phyloP scores from a whole-genome alignment of 2,329 filamentous ascomycete genomes.

The Alternaria novae-zelandiae region DNA sequence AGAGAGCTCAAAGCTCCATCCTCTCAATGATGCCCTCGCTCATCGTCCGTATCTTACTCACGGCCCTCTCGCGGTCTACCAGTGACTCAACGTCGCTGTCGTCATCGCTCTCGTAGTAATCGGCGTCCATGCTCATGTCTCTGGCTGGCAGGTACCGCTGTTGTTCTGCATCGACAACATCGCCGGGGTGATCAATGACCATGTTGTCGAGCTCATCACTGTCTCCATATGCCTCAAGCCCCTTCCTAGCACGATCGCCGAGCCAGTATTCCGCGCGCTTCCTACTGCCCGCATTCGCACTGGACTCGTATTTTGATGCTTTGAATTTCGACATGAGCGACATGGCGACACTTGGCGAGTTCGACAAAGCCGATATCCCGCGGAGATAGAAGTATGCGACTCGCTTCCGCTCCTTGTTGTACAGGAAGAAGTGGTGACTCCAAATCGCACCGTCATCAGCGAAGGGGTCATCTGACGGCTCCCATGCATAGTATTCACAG shows the following conservation, averaged over 20 bases:
- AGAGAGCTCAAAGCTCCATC: conserved; percentile 56
- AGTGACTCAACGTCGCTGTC: conserved; percentile 45
- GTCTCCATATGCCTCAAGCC: conserved; percentile 52
- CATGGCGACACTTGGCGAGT: conserved; percentile 58
- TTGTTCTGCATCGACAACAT: conserved; percentile 47
- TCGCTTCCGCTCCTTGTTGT: conserved; percentile 89
- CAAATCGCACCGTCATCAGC: conserved; percentile 93
- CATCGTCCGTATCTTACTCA: conserved; percentile 57
- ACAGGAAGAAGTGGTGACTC: conserved; percentile 97
- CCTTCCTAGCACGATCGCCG: conserved; percentile 65
- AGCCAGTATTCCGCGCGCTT: conserved; percentile 92
- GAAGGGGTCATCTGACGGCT: conserved; percentile 87
- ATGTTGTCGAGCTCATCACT: conserved; percentile 54
- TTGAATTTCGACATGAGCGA: conserved; percentile 47
- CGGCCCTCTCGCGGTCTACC: conserved; percentile 37
- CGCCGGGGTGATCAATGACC: conserved; percentile 47
- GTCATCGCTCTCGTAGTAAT: conserved; percentile 40
- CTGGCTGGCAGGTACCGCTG: conserved; percentile 45
- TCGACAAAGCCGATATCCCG: conserved; percentile 79
- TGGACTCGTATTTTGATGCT: conserved; percentile 55
- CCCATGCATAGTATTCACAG: conserved; percentile 88
- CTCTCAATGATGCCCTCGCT: conserved; percentile 61
- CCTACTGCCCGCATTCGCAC: conserved; percentile 64
- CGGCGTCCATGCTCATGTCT: conserved; percentile 40
- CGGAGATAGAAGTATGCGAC: conserved; percentile 94